Evolutionary conservation across 2,329 filamentous ascomycete species (phyloP), one percentile per base, ranked within the genome.

Genomic region (Claviceps monticola): DNA sequence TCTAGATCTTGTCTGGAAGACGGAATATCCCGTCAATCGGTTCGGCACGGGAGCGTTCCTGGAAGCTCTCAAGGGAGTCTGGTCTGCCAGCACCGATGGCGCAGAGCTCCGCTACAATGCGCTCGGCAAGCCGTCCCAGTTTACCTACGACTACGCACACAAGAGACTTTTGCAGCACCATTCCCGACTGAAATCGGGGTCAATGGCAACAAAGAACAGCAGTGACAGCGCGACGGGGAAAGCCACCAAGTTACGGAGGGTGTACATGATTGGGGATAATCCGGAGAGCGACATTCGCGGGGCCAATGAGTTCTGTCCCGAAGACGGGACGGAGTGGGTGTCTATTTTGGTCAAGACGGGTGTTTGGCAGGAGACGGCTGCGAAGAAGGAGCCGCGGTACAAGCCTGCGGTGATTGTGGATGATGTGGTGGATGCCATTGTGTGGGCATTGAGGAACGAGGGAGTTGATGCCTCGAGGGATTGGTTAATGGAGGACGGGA

Each of bases 221-320:
- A 52, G 58, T 16, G 49, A n/a, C 16, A 51, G 58, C 16, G 49
- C 17, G 36, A 56, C 19, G 56, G 56, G 34, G 58, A 68, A 69
- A 53, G 81, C 86, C 63, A 73, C 84, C 19, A 74, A 76, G n/a
- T 67, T 95, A 51, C 74, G 75, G 60, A 78, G 76, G 44, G 89
- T 97, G 11, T 97, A 95, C 68, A 97, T 97, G 91, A 79, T 97
- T 43, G 93, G 93, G 5, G 86, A 91, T 62, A 91, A 91, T 61
- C 86, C 86, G 5, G 88, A 88, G 62, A 93, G 86, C 59, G 93
- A 98, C 65, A 95, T 98, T 57, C 74, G 80, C 5, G 93, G 93
- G 5, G 90, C 88, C 19, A 95, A 95, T 63, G 75, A 78, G 46
- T 95, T 85, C 62, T 62, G 71, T 45, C 86, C 84, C 56, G 70